Conservation (phyloP, 2,329 filamentous ascomycete species). For the Fusarium chlamydosporum region DNA sequence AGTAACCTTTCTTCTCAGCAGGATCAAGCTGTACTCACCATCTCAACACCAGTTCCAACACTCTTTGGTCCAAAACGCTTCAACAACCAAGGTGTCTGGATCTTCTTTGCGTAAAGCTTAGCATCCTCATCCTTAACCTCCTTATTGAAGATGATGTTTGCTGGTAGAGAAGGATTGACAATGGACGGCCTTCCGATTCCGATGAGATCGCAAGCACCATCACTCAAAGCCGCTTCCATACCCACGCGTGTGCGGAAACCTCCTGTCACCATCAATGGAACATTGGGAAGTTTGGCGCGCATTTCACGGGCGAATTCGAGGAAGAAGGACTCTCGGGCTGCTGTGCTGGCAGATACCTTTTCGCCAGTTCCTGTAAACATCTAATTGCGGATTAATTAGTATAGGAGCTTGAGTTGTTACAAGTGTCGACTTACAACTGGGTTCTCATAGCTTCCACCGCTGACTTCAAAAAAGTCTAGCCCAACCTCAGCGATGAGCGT, state of each 20-base stretch:
- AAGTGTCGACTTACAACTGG: slow-evolving; percentile 56
- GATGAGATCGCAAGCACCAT: slow-evolving; percentile 59
- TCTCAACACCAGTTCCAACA: slow-evolving; percentile 41
- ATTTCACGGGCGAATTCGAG: slow-evolving; percentile 72
- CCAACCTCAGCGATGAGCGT: slow-evolving; percentile 62
- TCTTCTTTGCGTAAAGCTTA: slow-evolving; percentile 14
- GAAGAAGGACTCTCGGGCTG: slow-evolving; percentile 76
- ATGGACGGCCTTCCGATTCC: slow-evolving; percentile 59
- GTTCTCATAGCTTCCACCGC: slow-evolving; percentile 72
- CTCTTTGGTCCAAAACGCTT: slow-evolving; percentile 35
- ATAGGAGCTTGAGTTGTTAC: neutral
- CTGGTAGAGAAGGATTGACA: slow-evolving; percentile 57
- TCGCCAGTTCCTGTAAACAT: slow-evolving; percentile 54
- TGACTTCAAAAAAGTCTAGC: slow-evolving; percentile 78
- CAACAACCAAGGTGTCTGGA: slow-evolving; percentile 36
- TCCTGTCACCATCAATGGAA: slow-evolving; percentile 71
- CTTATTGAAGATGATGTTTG: slow-evolving; percentile 44
- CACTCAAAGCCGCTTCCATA: slow-evolving; percentile 58
- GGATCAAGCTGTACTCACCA: slow-evolving; percentile 6
- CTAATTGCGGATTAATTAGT: slow-evolving; percentile 33
- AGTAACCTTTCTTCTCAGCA: neutral
- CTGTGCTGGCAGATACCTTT: slow-evolving; percentile 56
- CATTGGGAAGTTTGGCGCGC: slow-evolving; percentile 59
- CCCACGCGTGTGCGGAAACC: slow-evolving; percentile 68
- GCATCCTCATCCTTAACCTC: slow-evolving; percentile 38